Conservation (phyloP, 179 eudicot species). For the Silene coronaria region DNA sequence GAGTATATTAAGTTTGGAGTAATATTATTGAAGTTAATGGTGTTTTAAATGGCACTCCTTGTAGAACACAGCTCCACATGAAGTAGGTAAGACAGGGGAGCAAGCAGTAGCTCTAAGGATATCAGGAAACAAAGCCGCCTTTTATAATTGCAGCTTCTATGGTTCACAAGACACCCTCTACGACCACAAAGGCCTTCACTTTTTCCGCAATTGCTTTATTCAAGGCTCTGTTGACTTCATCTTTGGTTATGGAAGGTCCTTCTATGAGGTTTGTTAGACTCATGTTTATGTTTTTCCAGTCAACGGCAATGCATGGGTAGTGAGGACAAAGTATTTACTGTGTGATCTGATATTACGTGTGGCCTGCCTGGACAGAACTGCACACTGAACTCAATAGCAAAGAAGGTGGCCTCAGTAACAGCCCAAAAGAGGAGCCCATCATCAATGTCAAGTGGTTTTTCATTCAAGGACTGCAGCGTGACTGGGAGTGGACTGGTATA, state of each 20-base stretch:
- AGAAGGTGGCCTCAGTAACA: conserved; percentile 53
- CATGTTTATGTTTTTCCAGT: not conserved
- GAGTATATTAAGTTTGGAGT: too few relatives aligned
- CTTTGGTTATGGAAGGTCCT: conserved; percentile 57
- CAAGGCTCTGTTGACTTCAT: conserved; percentile 71
- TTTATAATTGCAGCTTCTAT: conserved; percentile 50
- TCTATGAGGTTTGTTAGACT: conserved; percentile 44
- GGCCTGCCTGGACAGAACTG: conserved; percentile 38
- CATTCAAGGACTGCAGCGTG: conserved; percentile 53
- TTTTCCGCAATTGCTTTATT: conserved; percentile 48
- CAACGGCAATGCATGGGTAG: not conserved
- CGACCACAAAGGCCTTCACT: conserved; percentile 66
- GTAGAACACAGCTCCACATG: conserved; percentile 54
- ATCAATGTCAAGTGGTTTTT: conserved; percentile 55
- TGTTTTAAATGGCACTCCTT: not conserved
- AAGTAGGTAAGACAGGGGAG: conserved; percentile 36
- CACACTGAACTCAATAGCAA: conserved; percentile 48
- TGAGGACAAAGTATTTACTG: not conserved
- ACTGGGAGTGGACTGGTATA: conserved; percentile 53
- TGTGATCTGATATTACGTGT: not conserved
- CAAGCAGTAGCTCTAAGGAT: conserved; percentile 64
- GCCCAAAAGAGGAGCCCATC: conserved; percentile 49
- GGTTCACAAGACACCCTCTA: conserved; percentile 71
- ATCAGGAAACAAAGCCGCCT: conserved; percentile 57
- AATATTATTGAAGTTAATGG: not conserved